Evolutionary conservation across 2,329 filamentous ascomycete species (phyloP).

Genomic region (Cadophora sp.): DNA sequence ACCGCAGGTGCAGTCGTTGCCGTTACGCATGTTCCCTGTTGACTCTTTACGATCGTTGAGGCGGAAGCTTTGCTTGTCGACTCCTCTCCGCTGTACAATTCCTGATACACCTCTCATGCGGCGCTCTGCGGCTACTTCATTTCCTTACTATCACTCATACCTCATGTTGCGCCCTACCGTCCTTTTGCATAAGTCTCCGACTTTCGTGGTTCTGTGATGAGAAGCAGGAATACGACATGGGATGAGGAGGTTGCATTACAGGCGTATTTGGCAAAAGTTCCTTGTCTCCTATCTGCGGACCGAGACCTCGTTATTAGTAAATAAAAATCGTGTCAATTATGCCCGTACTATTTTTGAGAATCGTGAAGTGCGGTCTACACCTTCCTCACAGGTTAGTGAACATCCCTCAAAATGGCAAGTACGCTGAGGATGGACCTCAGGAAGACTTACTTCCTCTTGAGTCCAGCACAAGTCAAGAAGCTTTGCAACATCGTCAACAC

Average conservation of each 20-base stretch:
- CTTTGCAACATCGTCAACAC: conserved; percentile 5
- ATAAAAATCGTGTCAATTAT: conserved; percentile 26
- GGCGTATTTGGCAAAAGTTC: conserved; percentile 44
- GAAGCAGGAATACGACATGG: conserved; percentile 42
- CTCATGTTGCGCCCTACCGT: conserved; percentile 26
- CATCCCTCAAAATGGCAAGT: conserved; percentile 5
- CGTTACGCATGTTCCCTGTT: conserved; percentile 24
- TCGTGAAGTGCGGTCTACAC: neutral
- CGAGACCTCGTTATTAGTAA: conserved; percentile 30
- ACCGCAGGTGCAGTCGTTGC: neutral
- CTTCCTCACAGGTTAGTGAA: neutral
- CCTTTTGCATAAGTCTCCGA: conserved; percentile 45
- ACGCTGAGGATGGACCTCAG: neutral
- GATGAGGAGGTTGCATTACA: conserved; percentile 45
- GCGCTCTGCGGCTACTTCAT: conserved; percentile 28
- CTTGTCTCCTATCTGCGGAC: conserved; percentile 15
- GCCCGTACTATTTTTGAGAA: neutral
- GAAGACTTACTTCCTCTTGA: neutral
- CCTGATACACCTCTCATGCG: conserved; percentile 34
- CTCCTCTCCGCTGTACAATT: conserved; percentile 43
- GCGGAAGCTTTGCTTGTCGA: conserved; percentile 30
- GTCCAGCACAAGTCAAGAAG: neutral
- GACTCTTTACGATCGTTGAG: conserved; percentile 29
- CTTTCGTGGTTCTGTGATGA: conserved; percentile 42
- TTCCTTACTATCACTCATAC: conserved; percentile 31